Evolutionary conservation across 108 stramenopile species (phyloP).

Genomic region (Nannochloropsis oceanica): DNA sequence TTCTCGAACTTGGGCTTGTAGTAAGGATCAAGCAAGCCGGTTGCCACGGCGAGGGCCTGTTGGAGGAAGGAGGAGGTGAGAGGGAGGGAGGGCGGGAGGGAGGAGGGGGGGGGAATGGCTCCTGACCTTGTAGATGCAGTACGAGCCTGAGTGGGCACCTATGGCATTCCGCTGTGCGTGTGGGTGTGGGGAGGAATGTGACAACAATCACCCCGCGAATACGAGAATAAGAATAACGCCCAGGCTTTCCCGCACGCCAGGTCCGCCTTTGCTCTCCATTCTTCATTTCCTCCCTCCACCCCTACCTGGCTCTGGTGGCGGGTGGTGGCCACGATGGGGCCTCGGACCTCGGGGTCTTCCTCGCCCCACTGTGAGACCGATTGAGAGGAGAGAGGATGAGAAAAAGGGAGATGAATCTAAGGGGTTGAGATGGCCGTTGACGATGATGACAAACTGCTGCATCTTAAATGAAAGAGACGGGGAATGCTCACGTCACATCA

Average conservation of each 20-base stretch:
- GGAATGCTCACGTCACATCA: neutral
- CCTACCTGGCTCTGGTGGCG: conserved; percentile 21
- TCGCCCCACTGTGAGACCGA: conserved; percentile 20
- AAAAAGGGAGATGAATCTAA: neutral
- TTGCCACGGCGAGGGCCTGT: conserved; percentile 82
- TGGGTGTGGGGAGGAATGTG: no score
- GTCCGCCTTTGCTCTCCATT: neutral
- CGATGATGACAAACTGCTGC: neutral
- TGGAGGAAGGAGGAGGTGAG: neutral
- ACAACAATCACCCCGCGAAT: no score
- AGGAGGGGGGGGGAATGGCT: neutral
- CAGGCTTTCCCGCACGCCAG: no score
- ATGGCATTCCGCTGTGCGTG: conserved; percentile 68
- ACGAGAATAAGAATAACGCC: no score
- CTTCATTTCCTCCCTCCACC: neutral
- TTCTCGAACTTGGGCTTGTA: conserved; percentile 75
- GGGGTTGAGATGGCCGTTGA: neutral
- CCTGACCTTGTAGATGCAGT: conserved; percentile 73
- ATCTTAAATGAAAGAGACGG: neutral
- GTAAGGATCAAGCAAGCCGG: conserved; percentile 76
- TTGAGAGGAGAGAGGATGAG: neutral
- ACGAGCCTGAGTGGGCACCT: conserved; percentile 87
- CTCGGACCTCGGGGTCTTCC: conserved; percentile 32
- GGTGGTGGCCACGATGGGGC: conserved; percentile 37
- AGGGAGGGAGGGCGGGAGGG: neutral